A percentile compares a stretch with the other conserved stretches of the same genome.
Evolutionary conservation across 2,329 filamentous ascomycete species (phyloP).

Genomic region (Periglandula ipomoeae): DNA sequence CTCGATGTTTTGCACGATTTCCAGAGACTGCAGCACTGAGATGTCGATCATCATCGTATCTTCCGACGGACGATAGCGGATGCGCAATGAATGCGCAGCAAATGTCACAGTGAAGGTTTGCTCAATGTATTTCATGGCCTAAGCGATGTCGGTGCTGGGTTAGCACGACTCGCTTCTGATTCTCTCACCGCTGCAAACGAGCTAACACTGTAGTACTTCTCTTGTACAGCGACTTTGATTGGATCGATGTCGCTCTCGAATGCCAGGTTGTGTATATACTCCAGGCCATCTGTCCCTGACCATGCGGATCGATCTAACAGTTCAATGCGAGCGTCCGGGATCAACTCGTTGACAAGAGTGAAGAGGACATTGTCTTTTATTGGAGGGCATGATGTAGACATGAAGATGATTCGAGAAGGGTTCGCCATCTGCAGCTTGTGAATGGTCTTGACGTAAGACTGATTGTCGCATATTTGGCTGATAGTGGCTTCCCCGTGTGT

Average conservation of each 20-base stretch:
- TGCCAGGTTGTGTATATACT: constrained; percentile 70
- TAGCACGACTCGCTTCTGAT: neutral
- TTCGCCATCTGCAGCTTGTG: constrained; percentile 78
- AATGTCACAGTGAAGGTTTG: constrained; percentile 55
- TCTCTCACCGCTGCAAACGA: constrained; percentile 71
- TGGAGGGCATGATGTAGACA: constrained; percentile 56
- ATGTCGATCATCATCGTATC: constrained; percentile 95
- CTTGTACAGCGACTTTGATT: constrained; percentile 67
- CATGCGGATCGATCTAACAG: constrained; percentile 70
- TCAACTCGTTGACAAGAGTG: constrained; percentile 58
- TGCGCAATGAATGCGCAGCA: constrained; percentile 38
- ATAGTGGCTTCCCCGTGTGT: constrained; percentile 76
- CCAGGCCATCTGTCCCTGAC: constrained; percentile 69
- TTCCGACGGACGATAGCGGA: constrained; percentile 80
- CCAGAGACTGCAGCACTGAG: constrained; percentile 75
- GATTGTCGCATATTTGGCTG: constrained; percentile 86
- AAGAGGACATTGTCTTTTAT: constrained; percentile 65
- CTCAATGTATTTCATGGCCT: constrained; percentile 79
- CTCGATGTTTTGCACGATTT: constrained; percentile 81
- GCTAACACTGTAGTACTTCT: constrained; percentile 80
- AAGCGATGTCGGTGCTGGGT: constrained; percentile 11
- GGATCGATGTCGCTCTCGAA: constrained; percentile 73
- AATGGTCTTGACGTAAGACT: constrained; percentile 81
- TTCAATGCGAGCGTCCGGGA: constrained; percentile 21
- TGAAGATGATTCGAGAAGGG: constrained; percentile 71